These are phyloP conservation scores for Allium cepa DNA, from an alignment of 106 monocot genomes.

Conservation along the genomic window DNA sequence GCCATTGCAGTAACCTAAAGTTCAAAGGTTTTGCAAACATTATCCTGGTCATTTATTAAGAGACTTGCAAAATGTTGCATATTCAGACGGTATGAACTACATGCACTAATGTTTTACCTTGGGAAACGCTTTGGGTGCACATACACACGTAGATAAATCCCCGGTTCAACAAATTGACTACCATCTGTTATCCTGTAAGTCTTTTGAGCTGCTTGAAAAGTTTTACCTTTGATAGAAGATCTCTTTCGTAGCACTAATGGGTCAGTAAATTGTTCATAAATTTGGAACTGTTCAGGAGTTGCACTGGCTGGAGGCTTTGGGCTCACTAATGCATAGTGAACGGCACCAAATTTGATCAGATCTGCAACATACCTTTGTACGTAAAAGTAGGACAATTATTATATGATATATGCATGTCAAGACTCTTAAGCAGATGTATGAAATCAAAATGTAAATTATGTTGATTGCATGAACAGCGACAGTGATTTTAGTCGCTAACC, in stretches of 20 bases:
- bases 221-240: slow-evolving; percentile 88
- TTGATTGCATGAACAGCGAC: too few species aligned
- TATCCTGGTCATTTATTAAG: too few species aligned
- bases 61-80: too few species aligned
- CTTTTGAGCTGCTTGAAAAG: slow-evolving; percentile 91
- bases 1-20: too few species aligned
- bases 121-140: slow-evolving; percentile 96
- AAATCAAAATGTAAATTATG: not conserved
- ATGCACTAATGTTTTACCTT: slow-evolving; percentile 33
- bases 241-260: slow-evolving; percentile 69
- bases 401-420: too few species aligned
- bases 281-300: slow-evolving; percentile 64
- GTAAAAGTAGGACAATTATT: not conserved
- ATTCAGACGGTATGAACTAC: too few species aligned
- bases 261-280: slow-evolving; percentile 70
- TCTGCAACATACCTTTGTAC: slow-evolving; percentile 90
- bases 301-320: slow-evolving; percentile 86
- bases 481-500: too few species aligned
- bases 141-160: slow-evolving; percentile 87
- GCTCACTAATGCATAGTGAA: slow-evolving; percentile 87
- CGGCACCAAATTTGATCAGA: slow-evolving; percentile 92
- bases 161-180: slow-evolving; percentile 78
- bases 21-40: too few species aligned
- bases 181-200: slow-evolving; percentile 65
- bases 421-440: not conserved